Percentiles rank a stretch among this genome's conserved stretches.
Conservation (phyloP, 768 basidiomycete genomes). For the Lepiota brunneoincarnata region DNA sequence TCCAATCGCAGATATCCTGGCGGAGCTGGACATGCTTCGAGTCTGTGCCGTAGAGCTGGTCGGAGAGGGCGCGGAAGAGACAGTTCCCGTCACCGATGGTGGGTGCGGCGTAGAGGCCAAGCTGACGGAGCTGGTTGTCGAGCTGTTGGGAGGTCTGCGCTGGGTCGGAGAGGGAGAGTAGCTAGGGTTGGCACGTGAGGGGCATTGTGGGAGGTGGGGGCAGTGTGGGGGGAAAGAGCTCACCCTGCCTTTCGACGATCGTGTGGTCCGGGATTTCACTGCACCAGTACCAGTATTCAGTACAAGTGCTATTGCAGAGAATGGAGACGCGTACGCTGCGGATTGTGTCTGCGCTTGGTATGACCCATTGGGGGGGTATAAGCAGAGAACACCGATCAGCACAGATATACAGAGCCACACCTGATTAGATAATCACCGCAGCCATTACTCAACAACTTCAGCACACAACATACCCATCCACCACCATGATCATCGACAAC, state of each 20-base stretch:
- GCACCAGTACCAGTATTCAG: constrained; percentile 17
- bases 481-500: constrained; percentile 37
- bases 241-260: constrained; percentile 47
- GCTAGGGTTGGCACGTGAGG: constrained; percentile 19
- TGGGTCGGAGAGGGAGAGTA: constrained; percentile 49
- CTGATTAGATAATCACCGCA: constrained; percentile 2
- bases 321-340: constrained; percentile 26
- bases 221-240: constrained; percentile 6
- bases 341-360: background rate
- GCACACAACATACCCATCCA: constrained; percentile 2
- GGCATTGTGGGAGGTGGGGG: constrained; percentile 10
- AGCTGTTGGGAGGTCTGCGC: constrained; percentile 64
- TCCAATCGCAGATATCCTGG: constrained; percentile 80
- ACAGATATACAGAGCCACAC: background rate
- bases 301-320: too few species aligned
- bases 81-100: constrained; percentile 93
- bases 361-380: constrained; percentile 1
- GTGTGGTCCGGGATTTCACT: constrained; percentile 59
- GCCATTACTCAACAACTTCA: background rate
- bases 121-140: constrained; percentile 65
- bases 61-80: constrained; percentile 86
- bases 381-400: background rate
- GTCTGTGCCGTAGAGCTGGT: constrained; percentile 81
- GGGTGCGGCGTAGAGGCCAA: constrained; percentile 85
- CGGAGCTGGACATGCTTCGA: constrained; percentile 67